Base-by-base conservation (phyloP, 305 asterid genomes). In the Ilex paraguariensis region DNA sequence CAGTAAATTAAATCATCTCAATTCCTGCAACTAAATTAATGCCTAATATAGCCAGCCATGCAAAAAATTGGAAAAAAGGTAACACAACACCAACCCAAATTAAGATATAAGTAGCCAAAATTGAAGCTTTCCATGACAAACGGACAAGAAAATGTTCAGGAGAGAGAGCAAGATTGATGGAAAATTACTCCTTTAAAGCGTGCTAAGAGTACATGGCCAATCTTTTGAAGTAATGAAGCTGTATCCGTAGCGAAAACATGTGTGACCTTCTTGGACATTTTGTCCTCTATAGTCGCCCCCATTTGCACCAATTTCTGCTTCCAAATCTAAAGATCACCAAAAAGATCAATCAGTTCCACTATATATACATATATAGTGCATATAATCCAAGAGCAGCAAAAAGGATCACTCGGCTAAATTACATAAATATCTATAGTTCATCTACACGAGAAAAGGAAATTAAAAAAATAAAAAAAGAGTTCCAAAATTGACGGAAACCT, bases 231-330 rank as follows among this genome's bases (percentile, higher is more conserved):
- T 67, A 86, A 69, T 61, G 86, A 69, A 59, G 73, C 73, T 5
- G 66, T 67, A 66, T 90, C 81, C 81, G 71, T 70, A 13, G 95
- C 91, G 57, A 88, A 90, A 59, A 88, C 81, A 76, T 86, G 95
- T n/a, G 87, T 84, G 49, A 84, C 79, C 66, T 63, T 79, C 71
- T 67, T 83, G 53, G 86, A 74, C 58, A 84, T 74, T 13, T 63
- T 73, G 6, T 75, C 87, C 75, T 82, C 91, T 11, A 83, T 31
- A 55, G 32, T 77, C 14, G 88, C 95, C 44, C 96, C 97, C 97
- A 93, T 80, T 73, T 93, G 97, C 72, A 70, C 78, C 76, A 93
- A 66, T 63, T 84, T 90, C 46, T 76, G 86, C 85, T 86, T 80
- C 99, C 99, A 93, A 71, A 93, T 90, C 99, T 91, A 6, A 60